Evolutionary conservation across 257 asterid genomes (phyloP), one percentile per base, ranked within the genome.

Genomic region (Orobanche coerulescens): DNA sequence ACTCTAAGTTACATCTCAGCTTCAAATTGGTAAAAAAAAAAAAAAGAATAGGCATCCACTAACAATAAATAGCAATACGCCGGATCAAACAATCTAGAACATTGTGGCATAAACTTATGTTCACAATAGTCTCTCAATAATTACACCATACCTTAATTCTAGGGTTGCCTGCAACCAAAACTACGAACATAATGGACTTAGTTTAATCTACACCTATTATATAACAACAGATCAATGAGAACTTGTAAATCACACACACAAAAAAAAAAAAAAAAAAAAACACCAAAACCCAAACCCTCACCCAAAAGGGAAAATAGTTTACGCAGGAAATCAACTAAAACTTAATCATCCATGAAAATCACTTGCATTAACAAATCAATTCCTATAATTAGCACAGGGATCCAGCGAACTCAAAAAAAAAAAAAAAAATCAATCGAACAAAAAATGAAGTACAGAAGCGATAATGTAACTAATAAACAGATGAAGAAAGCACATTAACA

Each of bases 221-320:
- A 11, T 37, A 64, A 64, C 61, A 11, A 44, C 46, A 67, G 50
- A 69, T 55, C 68, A 69, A 11, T 19, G 4, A 25, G 50, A 65
- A 48, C 12, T 1, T 19, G 26, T 22, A 65, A 65, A 78, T 78
- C 75, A 64, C 70, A 56, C 25, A 23, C n/a, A n/a, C n/a, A n/a
- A n/a, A n/a, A n/a, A n/a, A n/a, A n/a, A n/a, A n/a, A n/a, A n/a
- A n/a, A n/a, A n/a, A n/a, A n/a, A n/a, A 9, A 53, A 66, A 34
- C 63, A 48, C 34, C 67, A 60, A 53, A 47, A 26, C 63, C 58
- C 46, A 50, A 19, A 13, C 61, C 31, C 44, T 22, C 12, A 40
- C 64, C 53, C 3, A 52, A 31, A 26, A 59, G 10, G 13, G 30
- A 42, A 43, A 19, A 43, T 2, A 23, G 14, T 22, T 2, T 15